Conservation (phyloP, 176 grass and related monocot species). For the Paspalum vaginatum region DNA sequence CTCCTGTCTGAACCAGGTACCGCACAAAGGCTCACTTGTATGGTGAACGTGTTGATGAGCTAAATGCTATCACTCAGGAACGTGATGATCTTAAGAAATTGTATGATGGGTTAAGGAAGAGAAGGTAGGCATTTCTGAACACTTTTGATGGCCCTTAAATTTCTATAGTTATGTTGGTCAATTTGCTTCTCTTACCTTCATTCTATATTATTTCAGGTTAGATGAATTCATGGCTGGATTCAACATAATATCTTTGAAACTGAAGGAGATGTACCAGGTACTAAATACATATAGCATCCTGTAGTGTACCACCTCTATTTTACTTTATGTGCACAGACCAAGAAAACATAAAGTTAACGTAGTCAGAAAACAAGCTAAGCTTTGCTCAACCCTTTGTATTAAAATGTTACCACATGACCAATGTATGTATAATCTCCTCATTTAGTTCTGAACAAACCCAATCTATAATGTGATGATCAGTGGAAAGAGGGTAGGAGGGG, state of each 20-base stretch:
- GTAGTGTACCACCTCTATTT: not conserved
- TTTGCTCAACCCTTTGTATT: not conserved
- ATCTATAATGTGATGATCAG: not conserved
- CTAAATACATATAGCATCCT: constrained; percentile 21
- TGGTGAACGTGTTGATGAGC: constrained; percentile 72
- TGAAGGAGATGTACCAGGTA: constrained; percentile 99
- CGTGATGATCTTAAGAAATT: constrained; percentile 90
- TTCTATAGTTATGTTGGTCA: not conserved
- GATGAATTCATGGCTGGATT: constrained; percentile 99
- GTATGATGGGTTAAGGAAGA: constrained; percentile 87
- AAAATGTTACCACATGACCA: not conserved
- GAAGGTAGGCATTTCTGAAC: constrained; percentile 48
- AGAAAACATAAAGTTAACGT: not conserved
- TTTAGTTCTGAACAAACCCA: not conserved
- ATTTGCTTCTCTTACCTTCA: constrained; percentile 22
- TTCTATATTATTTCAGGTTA: constrained; percentile 63
- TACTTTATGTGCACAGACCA: not conserved
- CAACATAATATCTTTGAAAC: constrained; percentile 91
- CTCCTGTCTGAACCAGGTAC: constrained; percentile 59
- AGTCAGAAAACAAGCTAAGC: not conserved
- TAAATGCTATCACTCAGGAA: constrained; percentile 81
- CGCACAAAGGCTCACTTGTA: constrained; percentile 73
- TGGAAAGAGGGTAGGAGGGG: not conserved
- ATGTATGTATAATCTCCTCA: constrained; percentile 13
- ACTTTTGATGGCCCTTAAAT: not conserved